Base-by-base conservation (phyloP, 2,329 filamentous ascomycete genomes). In the Nemania serpens region DNA sequence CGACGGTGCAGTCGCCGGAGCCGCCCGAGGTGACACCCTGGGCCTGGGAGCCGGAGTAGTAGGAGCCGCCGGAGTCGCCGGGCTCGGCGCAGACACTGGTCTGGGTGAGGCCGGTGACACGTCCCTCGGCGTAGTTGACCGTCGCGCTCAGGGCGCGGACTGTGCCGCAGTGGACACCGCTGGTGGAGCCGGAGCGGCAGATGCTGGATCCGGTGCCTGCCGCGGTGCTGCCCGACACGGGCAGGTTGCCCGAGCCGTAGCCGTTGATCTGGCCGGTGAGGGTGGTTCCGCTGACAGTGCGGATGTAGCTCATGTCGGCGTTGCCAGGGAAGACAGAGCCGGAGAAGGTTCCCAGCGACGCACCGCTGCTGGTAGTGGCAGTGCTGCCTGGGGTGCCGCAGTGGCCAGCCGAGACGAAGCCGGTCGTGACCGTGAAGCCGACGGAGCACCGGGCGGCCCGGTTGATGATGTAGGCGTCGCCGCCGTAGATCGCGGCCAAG, bases 1-100 rank as follows among this genome's bases (percentile, higher is more conserved):
- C 76, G 34, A 37, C 43, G n/a, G 39, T 50, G 73, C 76, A 78
- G 74, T 77, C 59, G 47, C 76, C 76, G 52, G 70, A 75, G 65
- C 76, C 76, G 69, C 76, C 76, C 1, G 76, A 78, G 65, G 75
- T 77, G 64, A 78, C 75, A 69, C 76, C 76, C 72, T 78, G 76
- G 59, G 76, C 76, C 72, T 78, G 75, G 56, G 74, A 48, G 51
- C 76, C 76, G 59, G 75, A 68, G 74, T 76, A 77, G 59, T 69
- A 77, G 36, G 76, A 74, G 60, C 76, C 76, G 56, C 76, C 76
- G 51, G 76, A 78, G 73, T 78, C 76, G 61, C 76, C 76, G 63
- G 74, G 74, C 75, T 78, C 75, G 55, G 75, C 75, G 69, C 76
- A 78, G 48, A 76, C 75, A 51, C 61, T 76, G 59, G 76, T 78